Evolutionary conservation across 306 rosid genomes (phyloP).

Genomic region (Sophora flavescens): DNA sequence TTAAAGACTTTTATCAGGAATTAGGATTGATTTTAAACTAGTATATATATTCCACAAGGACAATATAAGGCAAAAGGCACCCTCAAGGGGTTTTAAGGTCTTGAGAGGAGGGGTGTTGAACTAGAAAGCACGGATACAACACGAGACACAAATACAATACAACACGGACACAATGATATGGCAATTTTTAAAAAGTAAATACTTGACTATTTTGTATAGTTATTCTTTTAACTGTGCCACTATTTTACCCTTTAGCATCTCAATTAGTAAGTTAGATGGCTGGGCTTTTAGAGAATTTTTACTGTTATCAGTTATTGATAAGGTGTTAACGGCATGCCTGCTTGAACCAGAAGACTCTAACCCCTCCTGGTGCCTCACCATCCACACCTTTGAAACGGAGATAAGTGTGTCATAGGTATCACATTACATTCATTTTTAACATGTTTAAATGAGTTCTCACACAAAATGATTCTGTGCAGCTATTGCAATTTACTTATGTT

Average conservation of each 20-base stretch:
- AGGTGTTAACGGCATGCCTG: neutral
- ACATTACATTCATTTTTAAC: conserved; percentile 15
- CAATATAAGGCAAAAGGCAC: too few relatives aligned
- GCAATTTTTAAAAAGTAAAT: neutral
- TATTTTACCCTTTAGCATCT: neutral
- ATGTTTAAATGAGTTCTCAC: neutral
- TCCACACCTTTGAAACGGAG: neutral
- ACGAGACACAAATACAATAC: too few relatives aligned
- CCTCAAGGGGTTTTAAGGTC: too few relatives aligned
- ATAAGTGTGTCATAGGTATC: neutral
- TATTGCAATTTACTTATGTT: neutral
- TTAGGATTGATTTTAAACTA: neutral
- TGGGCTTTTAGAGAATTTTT: neutral
- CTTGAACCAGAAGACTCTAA: neutral
- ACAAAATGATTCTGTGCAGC: neutral
- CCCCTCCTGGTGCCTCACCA: neutral
- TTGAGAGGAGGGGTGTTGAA: too few relatives aligned
- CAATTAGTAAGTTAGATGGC: neutral
- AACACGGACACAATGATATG: too few relatives aligned
- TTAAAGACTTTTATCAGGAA: neutral
- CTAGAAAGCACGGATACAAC: too few relatives aligned
- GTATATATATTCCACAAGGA: neutral
- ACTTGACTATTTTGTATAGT: neutral
- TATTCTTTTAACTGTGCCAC: neutral
- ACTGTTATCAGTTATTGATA: neutral